These are phyloP conservation scores for Neonectria coccinea DNA, from an alignment of 2,329 filamentous ascomycete genomes.

Conservation along the genomic window DNA sequence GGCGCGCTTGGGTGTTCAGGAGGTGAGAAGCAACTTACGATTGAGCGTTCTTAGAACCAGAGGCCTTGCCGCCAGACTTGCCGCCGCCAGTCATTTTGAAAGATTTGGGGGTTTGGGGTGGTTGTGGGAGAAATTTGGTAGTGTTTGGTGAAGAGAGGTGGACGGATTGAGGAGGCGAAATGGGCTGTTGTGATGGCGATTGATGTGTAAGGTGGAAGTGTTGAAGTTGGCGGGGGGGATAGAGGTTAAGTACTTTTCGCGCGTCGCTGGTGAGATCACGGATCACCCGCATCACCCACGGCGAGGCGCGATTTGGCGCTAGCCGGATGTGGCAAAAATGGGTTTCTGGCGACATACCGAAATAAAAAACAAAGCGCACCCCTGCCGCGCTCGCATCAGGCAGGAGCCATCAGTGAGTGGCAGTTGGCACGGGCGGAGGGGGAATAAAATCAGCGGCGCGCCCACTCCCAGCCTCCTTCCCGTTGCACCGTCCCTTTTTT, in stretches of 20 bases:
- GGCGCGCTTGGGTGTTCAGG: slow-evolving; percentile 14
- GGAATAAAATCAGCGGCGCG: slow-evolving; percentile 43
- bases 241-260: slow-evolving; percentile 69
- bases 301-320: slow-evolving; percentile 46
- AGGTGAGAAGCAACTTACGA: slow-evolving; percentile 74
- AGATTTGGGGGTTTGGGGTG: slow-evolving; percentile 43
- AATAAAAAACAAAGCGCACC: slow-evolving; percentile 43
- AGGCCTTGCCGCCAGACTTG: slow-evolving; percentile 99
- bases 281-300: slow-evolving; percentile 57
- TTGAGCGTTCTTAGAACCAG: slow-evolving; percentile 98
- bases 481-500: slow-evolving; percentile 6
- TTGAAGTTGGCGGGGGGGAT: slow-evolving; percentile 58
- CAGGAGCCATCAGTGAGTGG: slow-evolving; percentile 16
- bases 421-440: slow-evolving; percentile 8
- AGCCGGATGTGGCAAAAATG: slow-evolving; percentile 50
- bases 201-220: slow-evolving; percentile 50
- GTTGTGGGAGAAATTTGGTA: slow-evolving; percentile 31
- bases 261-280: slow-evolving; percentile 59
- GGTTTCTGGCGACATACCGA: slow-evolving; percentile 34
- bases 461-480: slow-evolving; percentile 17
- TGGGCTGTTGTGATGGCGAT: slow-evolving; percentile 54
- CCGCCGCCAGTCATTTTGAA: slow-evolving; percentile 99
- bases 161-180: slow-evolving; percentile 46
- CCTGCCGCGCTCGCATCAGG: slow-evolving; percentile 34
- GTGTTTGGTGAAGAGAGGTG: slow-evolving; percentile 38